Conservation (phyloP, 2,329 filamentous ascomycete species). For the Clarireedia monteithiana region DNA sequence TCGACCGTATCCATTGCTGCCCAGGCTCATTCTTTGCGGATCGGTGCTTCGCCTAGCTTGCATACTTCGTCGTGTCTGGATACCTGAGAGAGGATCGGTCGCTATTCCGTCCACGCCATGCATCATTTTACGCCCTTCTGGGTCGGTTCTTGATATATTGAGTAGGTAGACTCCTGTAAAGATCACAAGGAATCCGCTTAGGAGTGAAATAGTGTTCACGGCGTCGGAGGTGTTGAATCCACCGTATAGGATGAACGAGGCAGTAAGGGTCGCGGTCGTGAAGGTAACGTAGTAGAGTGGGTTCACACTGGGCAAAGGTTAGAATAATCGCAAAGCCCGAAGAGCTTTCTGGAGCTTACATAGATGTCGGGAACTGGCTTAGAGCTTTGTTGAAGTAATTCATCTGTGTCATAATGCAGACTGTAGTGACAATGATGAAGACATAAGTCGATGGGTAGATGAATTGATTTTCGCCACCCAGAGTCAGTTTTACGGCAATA, state of each 20-base stretch:
- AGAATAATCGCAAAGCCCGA: neutral
- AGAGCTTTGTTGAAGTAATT: constrained; percentile 99
- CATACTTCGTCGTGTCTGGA: constrained; percentile 90
- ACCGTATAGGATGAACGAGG: constrained; percentile 91
- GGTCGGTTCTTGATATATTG: constrained; percentile 89
- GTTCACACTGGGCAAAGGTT: constrained; percentile 47
- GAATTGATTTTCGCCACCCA: constrained; percentile 92
- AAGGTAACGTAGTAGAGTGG: constrained; percentile 93
- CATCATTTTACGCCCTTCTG: constrained; percentile 64
- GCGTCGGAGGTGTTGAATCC: constrained; percentile 93
- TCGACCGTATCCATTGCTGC: constrained; percentile 48
- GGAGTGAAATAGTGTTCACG: constrained; percentile 84
- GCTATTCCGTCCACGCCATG: constrained; percentile 70
- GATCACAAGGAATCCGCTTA: constrained; percentile 89
- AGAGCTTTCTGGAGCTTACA: constrained; percentile 51
- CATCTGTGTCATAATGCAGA: constrained; percentile 98
- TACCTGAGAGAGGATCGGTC: constrained; percentile 81
- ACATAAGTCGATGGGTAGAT: constrained; percentile 92
- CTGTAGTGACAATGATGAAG: constrained; percentile 84
- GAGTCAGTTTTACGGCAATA: constrained; percentile 91
- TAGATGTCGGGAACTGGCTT: constrained; percentile 93
- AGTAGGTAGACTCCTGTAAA: constrained; percentile 93
- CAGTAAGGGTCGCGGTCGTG: constrained; percentile 86
- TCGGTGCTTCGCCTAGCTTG: constrained; percentile 71
- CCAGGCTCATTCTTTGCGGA: constrained; percentile 51